These are phyloP conservation scores for Umbelopsis ramanniana DNA, from an alignment of 192 early-diverging fungal species.

Conservation along the genomic window DNA sequence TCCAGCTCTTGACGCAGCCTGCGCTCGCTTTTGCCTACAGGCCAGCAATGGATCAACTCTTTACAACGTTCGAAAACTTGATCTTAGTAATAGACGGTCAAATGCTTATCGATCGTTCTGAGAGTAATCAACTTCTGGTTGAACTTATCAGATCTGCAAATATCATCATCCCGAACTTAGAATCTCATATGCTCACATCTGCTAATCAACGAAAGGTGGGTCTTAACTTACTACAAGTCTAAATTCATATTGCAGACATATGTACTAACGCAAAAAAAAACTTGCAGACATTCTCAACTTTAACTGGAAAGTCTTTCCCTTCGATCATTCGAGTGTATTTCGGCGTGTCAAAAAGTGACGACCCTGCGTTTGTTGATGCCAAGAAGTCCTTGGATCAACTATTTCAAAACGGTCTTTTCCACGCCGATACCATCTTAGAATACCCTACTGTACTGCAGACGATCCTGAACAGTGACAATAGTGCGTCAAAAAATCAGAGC, in stretches of 20 bases:
- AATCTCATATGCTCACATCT: conserved; percentile 19
- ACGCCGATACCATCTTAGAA: conserved; percentile 35
- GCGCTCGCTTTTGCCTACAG: neutral
- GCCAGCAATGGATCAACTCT: conserved; percentile 12
- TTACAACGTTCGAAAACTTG: conserved; percentile 5
- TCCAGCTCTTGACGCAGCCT: conserved; percentile 10
- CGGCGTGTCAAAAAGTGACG: neutral
- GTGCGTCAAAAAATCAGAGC: neutral
- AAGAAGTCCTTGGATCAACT: neutral
- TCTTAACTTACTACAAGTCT: neutral
- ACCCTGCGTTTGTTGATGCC: neutral
- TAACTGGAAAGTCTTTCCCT: neutral
- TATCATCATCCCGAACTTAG: neutral
- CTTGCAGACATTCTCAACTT: neutral
- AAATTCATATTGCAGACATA: neutral
- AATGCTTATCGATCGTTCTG: neutral
- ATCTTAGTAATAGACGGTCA: neutral
- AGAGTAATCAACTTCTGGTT: neutral
- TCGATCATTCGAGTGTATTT: conserved; percentile 6
- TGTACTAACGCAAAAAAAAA: neutral
- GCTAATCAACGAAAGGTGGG: conserved; percentile 16
- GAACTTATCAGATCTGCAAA: neutral
- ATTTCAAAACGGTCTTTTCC: conserved; percentile 23
- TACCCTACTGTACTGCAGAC: conserved; percentile 31
- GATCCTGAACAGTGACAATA: neutral